phyloP scores from a whole-genome alignment of 2,329 filamentous ascomycete genomes.

The Xylaria sp. region DNA sequence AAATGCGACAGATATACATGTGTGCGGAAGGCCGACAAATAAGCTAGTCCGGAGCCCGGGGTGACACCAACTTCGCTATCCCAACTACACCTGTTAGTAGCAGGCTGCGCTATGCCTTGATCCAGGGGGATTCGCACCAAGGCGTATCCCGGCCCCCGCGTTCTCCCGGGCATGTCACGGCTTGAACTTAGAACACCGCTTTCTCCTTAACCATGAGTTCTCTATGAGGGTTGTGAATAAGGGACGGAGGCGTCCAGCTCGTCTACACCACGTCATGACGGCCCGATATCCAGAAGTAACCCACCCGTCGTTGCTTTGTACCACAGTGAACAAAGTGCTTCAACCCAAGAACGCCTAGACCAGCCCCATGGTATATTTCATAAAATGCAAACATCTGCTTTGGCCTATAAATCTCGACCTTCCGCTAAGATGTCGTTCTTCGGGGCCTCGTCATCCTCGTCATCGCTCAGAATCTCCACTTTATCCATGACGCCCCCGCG shows the following conservation, averaged over 20 bases:
- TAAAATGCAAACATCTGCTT: conserved; percentile 34
- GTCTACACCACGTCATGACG: conserved; percentile 25
- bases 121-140: background rate
- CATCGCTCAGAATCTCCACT: conserved; percentile 88
- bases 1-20: background rate
- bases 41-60: background rate
- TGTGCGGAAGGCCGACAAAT: background rate
- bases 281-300: conserved; percentile 39
- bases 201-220: background rate
- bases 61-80: background rate
- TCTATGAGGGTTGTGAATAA: background rate
- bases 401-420: conserved; percentile 29
- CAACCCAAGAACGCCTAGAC: conserved; percentile 41
- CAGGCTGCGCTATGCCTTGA: background rate
- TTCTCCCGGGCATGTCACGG: background rate
- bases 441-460: conserved; percentile 55
- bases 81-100: background rate
- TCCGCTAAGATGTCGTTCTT: conserved; percentile 24
- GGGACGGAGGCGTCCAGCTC: background rate
- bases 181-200: background rate
- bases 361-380: conserved; percentile 37
- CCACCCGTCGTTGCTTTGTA: conserved; percentile 38
- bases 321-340: conserved; percentile 27
- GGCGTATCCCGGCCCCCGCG: background rate
- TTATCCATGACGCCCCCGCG: conserved; percentile 84